Evolutionary conservation across 140 eudicot genomes (phyloP), one percentile per base, ranked within the genome.

Genomic region (Senecio squalidus): DNA sequence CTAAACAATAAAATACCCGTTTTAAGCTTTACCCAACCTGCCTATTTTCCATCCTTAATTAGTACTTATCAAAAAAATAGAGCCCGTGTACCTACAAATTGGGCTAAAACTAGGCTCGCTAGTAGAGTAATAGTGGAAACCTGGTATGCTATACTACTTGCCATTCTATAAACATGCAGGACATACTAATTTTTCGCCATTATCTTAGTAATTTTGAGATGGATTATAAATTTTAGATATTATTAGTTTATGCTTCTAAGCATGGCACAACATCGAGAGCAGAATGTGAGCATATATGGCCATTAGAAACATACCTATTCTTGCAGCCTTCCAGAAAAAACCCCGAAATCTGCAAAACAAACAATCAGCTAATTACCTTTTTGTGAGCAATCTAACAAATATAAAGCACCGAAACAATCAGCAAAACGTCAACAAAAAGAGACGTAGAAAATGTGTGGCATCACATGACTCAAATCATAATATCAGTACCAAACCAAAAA

Each of bases 281-380:
- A 55, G 43, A 52, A 48, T 18, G 24, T 7, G 30, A 4, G 16
- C 14, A 21, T n/a, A 34, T n/a, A 27, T 27, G 39, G 15, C 13
- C 11, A 53, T 27, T 3, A 15, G 25, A 45, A 46, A 45, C 7
- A 16, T 70, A 89, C 95, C n/a, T n/a, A n/a, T n/a, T n/a, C n/a
- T n/a, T n/a, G n/a, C n/a, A n/a, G n/a, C n/a, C n/a, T n/a, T n/a
- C n/a, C 95, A 90, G 52, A 90, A 85, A 83, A 90, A 88, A 30
- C 95, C 97, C 22, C 94, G 85, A 74, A 86, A 86, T 76, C 97
- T 90, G 94, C 43, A 63, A 74, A 23, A 11, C 21, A 50, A 25
- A 23, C 9, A 24, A 13, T 28, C 22, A 14, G 11, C 50, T 25
- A 49, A 50, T 23, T 48, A 31, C 27, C 31, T 34, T 22, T 43